phyloP scores from a whole-genome alignment of 805 yeast species.

The Candida germanica region DNA sequence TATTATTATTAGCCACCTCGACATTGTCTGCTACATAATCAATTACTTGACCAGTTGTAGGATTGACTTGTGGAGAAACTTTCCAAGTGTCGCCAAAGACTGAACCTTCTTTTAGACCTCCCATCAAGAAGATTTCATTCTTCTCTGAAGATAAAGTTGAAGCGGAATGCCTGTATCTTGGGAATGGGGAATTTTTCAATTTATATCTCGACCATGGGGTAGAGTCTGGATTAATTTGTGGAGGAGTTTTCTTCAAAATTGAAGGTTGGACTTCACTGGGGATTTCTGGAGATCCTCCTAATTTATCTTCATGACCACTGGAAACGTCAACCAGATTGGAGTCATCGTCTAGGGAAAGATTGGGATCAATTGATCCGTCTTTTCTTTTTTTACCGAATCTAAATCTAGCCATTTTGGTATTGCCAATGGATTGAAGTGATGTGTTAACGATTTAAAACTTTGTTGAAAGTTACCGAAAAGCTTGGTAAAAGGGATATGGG shows the following conservation, averaged over 20 bases:
- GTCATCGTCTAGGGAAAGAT: constrained; percentile 13
- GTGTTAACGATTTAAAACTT: not conserved
- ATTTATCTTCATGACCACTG: constrained; percentile 2
- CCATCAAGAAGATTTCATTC: constrained; percentile 84
- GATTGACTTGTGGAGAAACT: constrained; percentile 47
- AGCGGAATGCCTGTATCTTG: constrained; percentile 91
- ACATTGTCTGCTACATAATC: constrained; percentile 29
- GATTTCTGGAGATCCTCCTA: not conserved
- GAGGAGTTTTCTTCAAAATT: constrained; percentile 2
- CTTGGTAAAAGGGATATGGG: no score
- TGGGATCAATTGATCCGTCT: constrained; percentile 8
- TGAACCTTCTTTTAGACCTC: constrained; percentile 89
- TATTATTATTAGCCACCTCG: constrained; percentile 60
- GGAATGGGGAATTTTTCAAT: constrained; percentile 78
- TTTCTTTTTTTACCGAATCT: constrained; percentile 48
- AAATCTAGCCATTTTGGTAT: constrained; percentile 57
- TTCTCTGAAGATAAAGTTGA: constrained; percentile 73
- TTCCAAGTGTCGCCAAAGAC: constrained; percentile 97
- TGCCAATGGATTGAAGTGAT: no score
- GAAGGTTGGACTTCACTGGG: constrained; percentile 10
- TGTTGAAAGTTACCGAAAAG: not conserved
- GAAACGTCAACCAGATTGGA: constrained; percentile 1
- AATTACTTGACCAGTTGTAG: constrained; percentile 17
- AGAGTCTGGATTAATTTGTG: constrained; percentile 10
- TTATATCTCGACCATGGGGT: constrained; percentile 70